Evolutionary conservation across 2,329 filamentous ascomycete genomes (phyloP), one percentile per base, ranked within the genome.

Genomic region (Neonectria faginata): DNA sequence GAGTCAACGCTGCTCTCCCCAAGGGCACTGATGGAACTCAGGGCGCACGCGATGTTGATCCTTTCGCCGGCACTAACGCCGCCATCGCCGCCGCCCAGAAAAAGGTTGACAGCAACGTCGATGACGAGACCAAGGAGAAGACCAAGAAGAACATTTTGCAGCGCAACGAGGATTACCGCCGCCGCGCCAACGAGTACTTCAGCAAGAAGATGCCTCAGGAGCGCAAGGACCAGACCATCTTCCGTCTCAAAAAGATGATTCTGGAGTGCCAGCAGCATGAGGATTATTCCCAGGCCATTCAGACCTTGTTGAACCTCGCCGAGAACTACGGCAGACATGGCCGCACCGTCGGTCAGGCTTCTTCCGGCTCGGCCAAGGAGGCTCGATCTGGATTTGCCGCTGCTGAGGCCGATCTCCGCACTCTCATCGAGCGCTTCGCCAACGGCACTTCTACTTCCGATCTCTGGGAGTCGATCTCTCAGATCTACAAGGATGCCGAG

Each of bases 241-340:
- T 90, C 87, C 92, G 96, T 41, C 82, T 99, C 70, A 99, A 89
- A 89, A 98, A 98, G 88, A 97, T 98, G 92, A 83, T 99, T 42
- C 89, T 97, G 50, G 96, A 99, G 81, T 94, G 97, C 73, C 96
- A 99, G 82, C 92, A 95, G 61, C 96, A 98, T 76, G 88, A 92
- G 63, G 95, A 99, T 74, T 99, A 98, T 80, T 90, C 94, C 72
- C 87, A 92, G 79, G 96, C 96, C n/a, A 91, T 99, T 68, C 89
- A 94, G 73, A 97, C 95, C 3, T 84, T 99, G 6, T 86, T 99
- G 31, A 84, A 88, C 45, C 84, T 99, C 53, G 94, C 93, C 7
- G 94, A 97, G 81, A 88, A 90, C 71, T 99, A 99, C 74, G 89
- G 88, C 65, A 86, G 88, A 52, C 94, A 97, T 74, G 88, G 90